Evolutionary conservation across 2,329 filamentous ascomycete species (phyloP).

Genomic region (Arthrinium phaeospermum): DNA sequence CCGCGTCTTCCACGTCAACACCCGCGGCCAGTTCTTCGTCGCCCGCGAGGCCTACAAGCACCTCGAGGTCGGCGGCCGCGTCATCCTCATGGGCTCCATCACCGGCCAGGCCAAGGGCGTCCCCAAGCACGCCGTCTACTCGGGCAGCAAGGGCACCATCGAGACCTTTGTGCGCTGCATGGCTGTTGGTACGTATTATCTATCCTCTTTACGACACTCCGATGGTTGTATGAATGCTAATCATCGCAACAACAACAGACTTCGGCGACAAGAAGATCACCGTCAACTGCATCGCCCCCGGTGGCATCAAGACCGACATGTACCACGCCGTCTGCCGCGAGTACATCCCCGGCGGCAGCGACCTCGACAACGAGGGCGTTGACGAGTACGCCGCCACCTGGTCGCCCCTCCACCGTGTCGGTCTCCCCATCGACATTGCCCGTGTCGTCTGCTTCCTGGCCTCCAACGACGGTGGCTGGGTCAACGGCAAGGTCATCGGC

Average conservation of each 20-base stretch:
- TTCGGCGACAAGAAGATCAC: conserved; percentile 71
- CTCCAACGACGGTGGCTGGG: conserved; percentile 53
- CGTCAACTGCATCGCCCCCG: conserved; percentile 70
- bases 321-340: conserved; percentile 69
- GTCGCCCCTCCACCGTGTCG: conserved; percentile 69
- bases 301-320: conserved; percentile 73
- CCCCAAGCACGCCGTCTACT: conserved; percentile 75
- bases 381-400: conserved; percentile 69
- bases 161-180: conserved; percentile 79
- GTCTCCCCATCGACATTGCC: conserved; percentile 71
- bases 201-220: not conserved
- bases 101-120: conserved; percentile 71
- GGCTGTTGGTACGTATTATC: conserved; percentile 61
- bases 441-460: conserved; percentile 64
- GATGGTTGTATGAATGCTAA: conserved; percentile 33
- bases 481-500: conserved; percentile 54
- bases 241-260: conserved; percentile 70
- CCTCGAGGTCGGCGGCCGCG: conserved; percentile 69
- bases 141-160: conserved; percentile 76
- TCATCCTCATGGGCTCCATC: conserved; percentile 78
- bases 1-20: conserved; percentile 72
- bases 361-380: conserved; percentile 62
- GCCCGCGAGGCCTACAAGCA: conserved; percentile 73
- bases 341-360: conserved; percentile 64
- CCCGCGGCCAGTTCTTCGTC: conserved; percentile 74